Conservation (phyloP, 2,329 filamentous ascomycete species). For the Penicillium sp. region DNA sequence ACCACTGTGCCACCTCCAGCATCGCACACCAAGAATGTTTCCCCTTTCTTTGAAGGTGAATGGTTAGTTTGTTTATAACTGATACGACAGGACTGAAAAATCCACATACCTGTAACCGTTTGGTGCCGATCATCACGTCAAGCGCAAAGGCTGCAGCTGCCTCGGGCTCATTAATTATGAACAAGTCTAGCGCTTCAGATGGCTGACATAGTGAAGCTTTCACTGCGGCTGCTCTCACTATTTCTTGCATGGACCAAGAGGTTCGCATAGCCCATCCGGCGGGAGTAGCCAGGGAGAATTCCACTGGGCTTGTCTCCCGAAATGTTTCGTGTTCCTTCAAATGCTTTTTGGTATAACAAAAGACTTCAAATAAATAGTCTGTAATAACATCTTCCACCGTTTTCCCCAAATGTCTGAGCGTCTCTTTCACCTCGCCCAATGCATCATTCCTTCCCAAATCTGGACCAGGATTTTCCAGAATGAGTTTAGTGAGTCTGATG, state of each 20-base stretch:
- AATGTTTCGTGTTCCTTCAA: not conserved
- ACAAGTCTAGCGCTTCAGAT: not conserved
- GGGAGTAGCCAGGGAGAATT: not conserved
- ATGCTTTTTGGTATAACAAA: not conserved
- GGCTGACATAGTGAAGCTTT: not conserved
- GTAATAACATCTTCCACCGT: not conserved
- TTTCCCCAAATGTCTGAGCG: not conserved
- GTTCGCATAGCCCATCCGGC: not conserved
- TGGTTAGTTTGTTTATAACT: too few relatives aligned
- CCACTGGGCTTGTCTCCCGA: not conserved
- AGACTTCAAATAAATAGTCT: not conserved
- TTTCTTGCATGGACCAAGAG: slow-evolving; percentile 1
- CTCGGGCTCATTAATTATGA: not conserved
- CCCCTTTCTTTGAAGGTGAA: too few relatives aligned
- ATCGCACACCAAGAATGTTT: too few relatives aligned
- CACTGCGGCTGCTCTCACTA: not conserved
- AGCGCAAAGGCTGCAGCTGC: not conserved
- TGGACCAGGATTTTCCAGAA: not conserved
- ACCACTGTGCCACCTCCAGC: too few relatives aligned
- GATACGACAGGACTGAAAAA: too few relatives aligned
- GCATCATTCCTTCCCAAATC: not conserved
- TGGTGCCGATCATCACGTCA: not conserved
- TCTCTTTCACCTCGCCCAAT: not conserved
- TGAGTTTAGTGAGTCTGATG: not conserved
- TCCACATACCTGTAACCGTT: not conserved